A percentile compares a stretch with the other conserved stretches of the same genome.
Conservation (phyloP, 805 yeast genomes). For the Wickerhamiella alocasiicola region DNA sequence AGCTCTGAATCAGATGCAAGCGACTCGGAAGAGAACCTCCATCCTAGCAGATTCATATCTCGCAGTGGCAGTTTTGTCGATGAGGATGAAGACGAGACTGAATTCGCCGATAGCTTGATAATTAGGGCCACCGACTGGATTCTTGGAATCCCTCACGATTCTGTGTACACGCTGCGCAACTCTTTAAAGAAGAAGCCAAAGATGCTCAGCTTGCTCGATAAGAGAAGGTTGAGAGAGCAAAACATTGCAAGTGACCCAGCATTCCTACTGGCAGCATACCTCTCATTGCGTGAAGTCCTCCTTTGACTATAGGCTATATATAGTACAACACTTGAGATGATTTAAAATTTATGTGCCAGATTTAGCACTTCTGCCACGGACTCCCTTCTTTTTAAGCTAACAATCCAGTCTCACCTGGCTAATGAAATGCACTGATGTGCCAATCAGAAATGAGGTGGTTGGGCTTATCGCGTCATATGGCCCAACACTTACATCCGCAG, state of each 20-base stretch:
- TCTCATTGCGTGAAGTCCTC: not conserved
- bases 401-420: no score
- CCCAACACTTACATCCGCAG: no score
- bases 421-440: no score
- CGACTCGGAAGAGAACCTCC: slow-evolving; percentile 11
- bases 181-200: slow-evolving; percentile 5
- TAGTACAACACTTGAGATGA: not conserved
- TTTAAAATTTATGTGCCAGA: not conserved
- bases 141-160: slow-evolving; percentile 13
- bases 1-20: slow-evolving; percentile 7
- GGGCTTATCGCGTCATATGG: no score
- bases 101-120: slow-evolving; percentile 6
- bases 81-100: slow-evolving; percentile 3
- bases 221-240: slow-evolving; percentile 12
- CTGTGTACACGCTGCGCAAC: slow-evolving; percentile 10
- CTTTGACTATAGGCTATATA: slow-evolving; percentile 3
- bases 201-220: slow-evolving; percentile 7
- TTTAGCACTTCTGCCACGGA: not conserved
- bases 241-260: slow-evolving; percentile 13
- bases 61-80: not conserved
- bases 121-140: slow-evolving; percentile 13
- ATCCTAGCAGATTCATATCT: slow-evolving; percentile 3
- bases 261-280: slow-evolving; percentile 12
- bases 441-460: no score
- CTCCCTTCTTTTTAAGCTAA: no score